A percentile compares a stretch with the other conserved stretches of the same genome.
These are phyloP conservation scores for Houttuynia cordata DNA, from an alignment of 164 flowering plant genomes.

Conservation along the genomic window DNA sequence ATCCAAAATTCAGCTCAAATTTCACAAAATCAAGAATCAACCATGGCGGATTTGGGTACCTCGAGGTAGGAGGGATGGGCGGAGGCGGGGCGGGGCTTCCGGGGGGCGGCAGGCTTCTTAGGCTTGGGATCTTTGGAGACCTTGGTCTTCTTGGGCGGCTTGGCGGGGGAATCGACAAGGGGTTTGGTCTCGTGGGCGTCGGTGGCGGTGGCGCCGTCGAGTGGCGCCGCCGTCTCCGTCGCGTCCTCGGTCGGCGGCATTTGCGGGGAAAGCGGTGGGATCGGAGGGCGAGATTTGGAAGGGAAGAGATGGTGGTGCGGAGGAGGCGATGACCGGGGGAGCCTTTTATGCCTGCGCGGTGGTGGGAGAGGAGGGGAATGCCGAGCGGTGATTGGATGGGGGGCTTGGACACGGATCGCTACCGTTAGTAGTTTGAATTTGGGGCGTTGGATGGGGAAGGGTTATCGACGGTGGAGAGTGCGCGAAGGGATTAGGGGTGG, in stretches of 20 bases:
- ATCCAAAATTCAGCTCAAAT: neutral
- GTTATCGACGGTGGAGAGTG: conserved; percentile 2
- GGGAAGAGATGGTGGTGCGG: neutral
- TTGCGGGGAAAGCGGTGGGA: neutral
- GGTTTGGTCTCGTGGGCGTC: conserved; percentile 10
- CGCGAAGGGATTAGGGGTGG: conserved; percentile 1
- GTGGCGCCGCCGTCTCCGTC: conserved; percentile 1
- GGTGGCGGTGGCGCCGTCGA: conserved; percentile 1
- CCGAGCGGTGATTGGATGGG: conserved; percentile 30
- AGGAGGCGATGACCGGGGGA: neutral
- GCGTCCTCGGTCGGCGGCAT: conserved; percentile 21
- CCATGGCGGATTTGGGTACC: too few species aligned
- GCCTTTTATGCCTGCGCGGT: neutral
- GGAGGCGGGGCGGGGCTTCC: conserved; percentile 19
- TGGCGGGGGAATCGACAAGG: neutral
- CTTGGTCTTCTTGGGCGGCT: conserved; percentile 5
- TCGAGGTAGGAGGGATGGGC: conserved; percentile 43
- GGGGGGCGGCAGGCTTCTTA: conserved; percentile 19
- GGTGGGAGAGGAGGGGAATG: conserved; percentile 6
- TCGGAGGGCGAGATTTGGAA: too few species aligned
- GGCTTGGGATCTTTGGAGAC: conserved; percentile 16
- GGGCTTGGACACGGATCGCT: conserved; percentile 20
- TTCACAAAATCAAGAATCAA: too few species aligned
- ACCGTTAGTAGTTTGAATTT: conserved; percentile 10
- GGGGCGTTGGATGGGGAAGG: conserved; percentile 20